phyloP scores from a whole-genome alignment of 1,284 basidiomycete genomes.

The Ceratobasidium theobromae region DNA sequence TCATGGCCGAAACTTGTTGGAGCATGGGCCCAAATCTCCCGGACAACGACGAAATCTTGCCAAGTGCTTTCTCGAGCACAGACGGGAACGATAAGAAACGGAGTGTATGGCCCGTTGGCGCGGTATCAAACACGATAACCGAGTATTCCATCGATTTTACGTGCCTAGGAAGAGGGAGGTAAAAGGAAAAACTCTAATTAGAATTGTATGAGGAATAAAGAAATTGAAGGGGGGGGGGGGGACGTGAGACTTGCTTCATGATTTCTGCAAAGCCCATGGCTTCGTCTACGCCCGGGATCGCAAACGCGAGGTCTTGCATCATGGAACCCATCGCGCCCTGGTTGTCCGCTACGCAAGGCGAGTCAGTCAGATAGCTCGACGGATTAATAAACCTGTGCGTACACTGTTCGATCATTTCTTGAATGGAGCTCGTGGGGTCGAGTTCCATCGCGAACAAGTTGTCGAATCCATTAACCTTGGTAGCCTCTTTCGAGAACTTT shows the following conservation, averaged over 20 bases:
- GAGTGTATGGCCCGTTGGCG: constrained; percentile 96
- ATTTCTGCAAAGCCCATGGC: constrained; percentile 99
- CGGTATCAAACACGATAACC: constrained; percentile 98
- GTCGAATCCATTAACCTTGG: constrained; percentile 97
- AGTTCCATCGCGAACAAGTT: constrained; percentile 99
- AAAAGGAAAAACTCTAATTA: neutral
- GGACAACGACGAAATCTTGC: constrained; percentile 89
- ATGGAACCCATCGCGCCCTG: constrained; percentile 97
- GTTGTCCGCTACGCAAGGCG: constrained; percentile 67
- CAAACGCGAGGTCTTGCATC: constrained; percentile 99
- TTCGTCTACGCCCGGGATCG: constrained; percentile 98
- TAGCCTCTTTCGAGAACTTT: constrained; percentile 99
- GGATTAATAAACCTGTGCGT: constrained; percentile 38
- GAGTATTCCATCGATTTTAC: constrained; percentile 99
- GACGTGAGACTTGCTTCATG: constrained; percentile 78
- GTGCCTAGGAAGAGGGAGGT: constrained; percentile 57
- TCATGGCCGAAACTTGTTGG: constrained; percentile 84
- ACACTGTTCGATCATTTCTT: constrained; percentile 99
- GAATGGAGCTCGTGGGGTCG: constrained; percentile 93
- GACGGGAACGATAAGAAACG: constrained; percentile 98
- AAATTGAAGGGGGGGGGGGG: neutral
- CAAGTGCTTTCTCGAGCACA: constrained; percentile 95
- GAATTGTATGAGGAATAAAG: neutral
- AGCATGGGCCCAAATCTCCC: constrained; percentile 98
- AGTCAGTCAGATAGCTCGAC: constrained; percentile 19